These are phyloP conservation scores for Aspergillus egyptiacus DNA, from an alignment of 495 filamentous ascomycete species.

Conservation along the genomic window DNA sequence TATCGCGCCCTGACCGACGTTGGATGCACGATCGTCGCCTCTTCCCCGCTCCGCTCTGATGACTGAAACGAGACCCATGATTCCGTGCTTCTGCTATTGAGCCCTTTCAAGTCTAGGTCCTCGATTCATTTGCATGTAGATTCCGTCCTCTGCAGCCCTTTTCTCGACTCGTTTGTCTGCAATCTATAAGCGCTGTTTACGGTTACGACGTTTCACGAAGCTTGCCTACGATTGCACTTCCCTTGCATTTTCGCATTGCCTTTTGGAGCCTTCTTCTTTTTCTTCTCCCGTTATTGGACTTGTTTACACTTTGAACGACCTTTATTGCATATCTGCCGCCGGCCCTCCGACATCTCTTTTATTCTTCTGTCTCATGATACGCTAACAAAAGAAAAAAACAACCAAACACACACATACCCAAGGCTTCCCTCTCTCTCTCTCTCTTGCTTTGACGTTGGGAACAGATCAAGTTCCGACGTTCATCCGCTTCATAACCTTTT, in stretches of 20 bases:
- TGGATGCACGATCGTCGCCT: conserved; percentile 24
- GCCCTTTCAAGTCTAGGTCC: conserved; percentile 16
- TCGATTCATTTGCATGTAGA: conserved; percentile 11
- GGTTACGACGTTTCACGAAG: conserved; percentile 34
- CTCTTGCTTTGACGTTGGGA: conserved; percentile 24
- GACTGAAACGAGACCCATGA: conserved; percentile 56
- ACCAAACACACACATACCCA: background rate
- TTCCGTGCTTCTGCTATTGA: conserved; percentile 33
- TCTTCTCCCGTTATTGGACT: conserved; percentile 15
- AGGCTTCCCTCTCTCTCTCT: no score
- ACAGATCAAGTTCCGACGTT: conserved; percentile 25
- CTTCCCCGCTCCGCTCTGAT: conserved; percentile 39
- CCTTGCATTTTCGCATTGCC: conserved; percentile 29
- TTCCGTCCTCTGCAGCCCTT: conserved; percentile 3
- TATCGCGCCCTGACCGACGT: conserved; percentile 10
- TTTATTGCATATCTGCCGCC: conserved; percentile 18
- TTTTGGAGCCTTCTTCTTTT: conserved; percentile 23
- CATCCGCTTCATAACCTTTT: conserved; percentile 4
- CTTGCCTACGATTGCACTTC: conserved; percentile 32
- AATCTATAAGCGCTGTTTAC: conserved; percentile 24
- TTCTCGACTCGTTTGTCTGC: conserved; percentile 13
- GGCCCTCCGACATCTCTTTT: conserved; percentile 2
- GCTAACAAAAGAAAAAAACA: conserved; percentile 8
- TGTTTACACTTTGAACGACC: conserved; percentile 19
- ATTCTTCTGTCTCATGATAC: conserved; percentile 8